Evolutionary conservation across 805 yeast genomes (phyloP).

Genomic region (Nakazawaea wyomingensis): DNA sequence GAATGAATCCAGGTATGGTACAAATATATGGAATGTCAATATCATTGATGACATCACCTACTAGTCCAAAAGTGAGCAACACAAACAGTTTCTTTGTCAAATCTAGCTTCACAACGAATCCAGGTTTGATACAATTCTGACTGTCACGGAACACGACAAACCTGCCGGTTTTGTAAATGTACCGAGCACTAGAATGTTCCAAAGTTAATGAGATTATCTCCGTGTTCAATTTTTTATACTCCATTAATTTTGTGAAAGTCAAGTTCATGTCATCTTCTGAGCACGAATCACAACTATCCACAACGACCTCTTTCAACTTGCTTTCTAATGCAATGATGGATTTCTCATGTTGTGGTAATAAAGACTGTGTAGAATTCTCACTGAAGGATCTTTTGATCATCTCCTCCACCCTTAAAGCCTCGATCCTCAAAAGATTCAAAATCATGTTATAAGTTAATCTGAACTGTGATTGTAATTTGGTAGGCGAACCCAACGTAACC

Average conservation of each 20-base stretch:
- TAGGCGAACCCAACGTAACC: conserved; percentile 83
- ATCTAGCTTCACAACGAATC: conserved; percentile 47
- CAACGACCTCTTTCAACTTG: conserved; percentile 34
- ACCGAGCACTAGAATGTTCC: conserved; percentile 41
- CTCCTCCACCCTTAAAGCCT: conserved; percentile 94
- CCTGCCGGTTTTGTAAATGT: conserved; percentile 48
- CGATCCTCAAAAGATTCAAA: conserved; percentile 82
- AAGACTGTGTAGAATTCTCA: conserved; percentile 81
- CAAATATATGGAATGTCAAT: conserved; percentile 35
- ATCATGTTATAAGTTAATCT: conserved; percentile 95
- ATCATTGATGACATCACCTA: conserved; percentile 26
- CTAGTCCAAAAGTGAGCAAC: conserved; percentile 42
- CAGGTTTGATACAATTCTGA: conserved; percentile 28
- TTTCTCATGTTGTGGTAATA: conserved; percentile 80
- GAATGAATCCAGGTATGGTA: conserved; percentile 24
- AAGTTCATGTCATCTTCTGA: conserved; percentile 37
- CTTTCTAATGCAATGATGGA: conserved; percentile 50
- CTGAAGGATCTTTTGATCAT: conserved; percentile 95
- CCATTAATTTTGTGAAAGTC: conserved; percentile 38
- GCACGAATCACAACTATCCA: conserved; percentile 30
- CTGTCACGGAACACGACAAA: conserved; percentile 53
- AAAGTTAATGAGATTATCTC: conserved; percentile 44
- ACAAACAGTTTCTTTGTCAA: conserved; percentile 27
- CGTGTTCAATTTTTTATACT: conserved; percentile 39
- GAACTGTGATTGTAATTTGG: conserved; percentile 87